These are phyloP conservation scores for Sporodiniella umbellata DNA, from an alignment of 371 early-diverging fungal species.

Conservation along the genomic window DNA sequence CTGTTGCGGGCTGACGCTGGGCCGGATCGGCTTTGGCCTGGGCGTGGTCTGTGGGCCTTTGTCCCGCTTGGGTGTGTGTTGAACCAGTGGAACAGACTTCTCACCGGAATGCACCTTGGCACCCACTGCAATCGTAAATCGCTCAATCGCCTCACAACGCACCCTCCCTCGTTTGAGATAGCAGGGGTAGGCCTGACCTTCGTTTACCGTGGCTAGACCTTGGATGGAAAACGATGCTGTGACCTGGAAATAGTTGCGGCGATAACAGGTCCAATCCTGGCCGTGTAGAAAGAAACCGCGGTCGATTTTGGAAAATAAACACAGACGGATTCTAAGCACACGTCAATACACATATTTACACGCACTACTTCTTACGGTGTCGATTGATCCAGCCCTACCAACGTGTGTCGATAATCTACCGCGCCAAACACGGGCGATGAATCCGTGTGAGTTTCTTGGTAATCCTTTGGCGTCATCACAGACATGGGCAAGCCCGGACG, in stretches of 20 bases:
- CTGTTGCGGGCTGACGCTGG: slow-evolving; percentile 49
- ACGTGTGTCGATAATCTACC: slow-evolving; percentile 8
- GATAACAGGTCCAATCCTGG: slow-evolving; percentile 87
- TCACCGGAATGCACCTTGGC: slow-evolving; percentile 54
- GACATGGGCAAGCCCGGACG: too few relatives aligned
- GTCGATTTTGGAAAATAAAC: slow-evolving; percentile 59
- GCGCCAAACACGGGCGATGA: slow-evolving; percentile 12
- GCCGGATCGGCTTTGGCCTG: slow-evolving; percentile 49
- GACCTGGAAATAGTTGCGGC: slow-evolving; percentile 89
- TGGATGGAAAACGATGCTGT: slow-evolving; percentile 63
- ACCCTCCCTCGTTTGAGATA: slow-evolving; percentile 39
- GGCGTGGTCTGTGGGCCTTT: slow-evolving; percentile 80
- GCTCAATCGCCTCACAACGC: slow-evolving; percentile 25
- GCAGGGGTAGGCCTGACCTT: slow-evolving; percentile 51
- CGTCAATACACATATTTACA: background rate
- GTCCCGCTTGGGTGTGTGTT: slow-evolving; percentile 90
- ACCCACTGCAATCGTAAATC: slow-evolving; percentile 65
- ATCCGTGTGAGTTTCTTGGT: slow-evolving; percentile 9
- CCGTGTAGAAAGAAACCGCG: slow-evolving; percentile 75
- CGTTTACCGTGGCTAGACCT: slow-evolving; percentile 34
- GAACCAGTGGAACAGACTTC: slow-evolving; percentile 67
- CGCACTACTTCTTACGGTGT: slow-evolving; percentile 1
- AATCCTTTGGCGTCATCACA: slow-evolving; percentile 1
- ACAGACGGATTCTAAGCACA: slow-evolving; percentile 30
- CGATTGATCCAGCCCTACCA: slow-evolving; percentile 1